These are phyloP conservation scores for Podila horticola DNA, from an alignment of 192 early-diverging fungal species.

Conservation along the genomic window DNA sequence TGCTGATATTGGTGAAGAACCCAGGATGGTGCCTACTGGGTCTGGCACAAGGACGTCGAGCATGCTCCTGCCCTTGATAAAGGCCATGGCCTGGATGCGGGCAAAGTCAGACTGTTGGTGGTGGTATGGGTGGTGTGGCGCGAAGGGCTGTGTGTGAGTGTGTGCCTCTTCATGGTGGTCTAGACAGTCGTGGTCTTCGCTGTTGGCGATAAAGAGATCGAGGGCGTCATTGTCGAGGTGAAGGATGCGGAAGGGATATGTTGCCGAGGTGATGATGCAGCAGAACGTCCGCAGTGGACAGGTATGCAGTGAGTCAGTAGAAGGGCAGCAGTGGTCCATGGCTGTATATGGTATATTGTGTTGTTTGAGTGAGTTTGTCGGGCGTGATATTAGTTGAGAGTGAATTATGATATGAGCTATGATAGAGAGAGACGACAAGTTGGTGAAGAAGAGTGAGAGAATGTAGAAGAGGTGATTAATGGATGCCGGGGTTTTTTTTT, in stretches of 20 bases:
- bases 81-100: background rate
- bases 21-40: background rate
- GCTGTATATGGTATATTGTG: background rate
- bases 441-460: too few relatives aligned
- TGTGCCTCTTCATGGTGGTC: background rate
- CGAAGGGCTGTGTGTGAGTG: background rate
- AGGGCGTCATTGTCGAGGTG: background rate
- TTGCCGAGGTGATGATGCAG: background rate
- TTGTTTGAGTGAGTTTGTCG: background rate
- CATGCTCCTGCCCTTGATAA: background rate
- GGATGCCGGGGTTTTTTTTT: too few relatives aligned
- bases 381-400: too few relatives aligned
- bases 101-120: constrained; percentile 1
- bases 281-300: constrained; percentile 7
- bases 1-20: background rate
- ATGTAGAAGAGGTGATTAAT: too few relatives aligned
- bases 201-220: constrained; percentile 5
- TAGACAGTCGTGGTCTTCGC: background rate
- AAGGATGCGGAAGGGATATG: constrained; percentile 1
- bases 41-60: background rate
- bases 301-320: background rate
- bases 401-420: too few relatives aligned
- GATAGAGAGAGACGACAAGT: too few relatives aligned
- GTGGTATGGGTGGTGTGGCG: constrained; percentile 4
- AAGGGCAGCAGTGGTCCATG: background rate